These are phyloP conservation scores for Diospyros lotus DNA, from an alignment of 148 eudicot genomes.

Conservation along the genomic window DNA sequence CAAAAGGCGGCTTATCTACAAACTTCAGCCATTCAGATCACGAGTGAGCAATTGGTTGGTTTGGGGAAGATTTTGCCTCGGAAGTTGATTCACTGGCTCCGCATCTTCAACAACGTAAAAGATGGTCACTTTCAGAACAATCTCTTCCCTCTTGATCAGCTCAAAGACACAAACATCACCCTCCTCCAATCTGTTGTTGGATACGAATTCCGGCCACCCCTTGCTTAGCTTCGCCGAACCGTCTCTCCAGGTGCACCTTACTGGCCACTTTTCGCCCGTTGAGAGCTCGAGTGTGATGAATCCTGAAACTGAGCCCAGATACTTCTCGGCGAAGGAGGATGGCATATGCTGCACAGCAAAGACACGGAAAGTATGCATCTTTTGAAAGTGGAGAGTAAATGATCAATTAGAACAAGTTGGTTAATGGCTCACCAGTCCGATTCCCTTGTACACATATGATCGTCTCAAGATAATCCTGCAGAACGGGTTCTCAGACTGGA, in stretches of 20 bases:
- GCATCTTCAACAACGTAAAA: slow-evolving; percentile 18
- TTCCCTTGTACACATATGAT: slow-evolving; percentile 28
- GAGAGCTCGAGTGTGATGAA: slow-evolving; percentile 21
- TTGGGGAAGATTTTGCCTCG: slow-evolving; percentile 1
- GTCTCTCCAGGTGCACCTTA: slow-evolving; percentile 19
- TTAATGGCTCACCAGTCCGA: slow-evolving; percentile 23
- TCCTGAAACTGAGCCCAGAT: slow-evolving; percentile 10
- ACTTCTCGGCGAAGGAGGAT: slow-evolving; percentile 26
- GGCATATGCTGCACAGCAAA: slow-evolving; percentile 26
- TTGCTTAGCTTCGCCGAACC: slow-evolving; percentile 16
- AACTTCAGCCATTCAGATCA: slow-evolving; percentile 14
- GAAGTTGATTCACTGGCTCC: slow-evolving; percentile 11
- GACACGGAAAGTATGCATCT: not conserved
- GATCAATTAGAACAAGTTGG: not conserved
- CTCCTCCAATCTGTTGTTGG: slow-evolving; percentile 20
- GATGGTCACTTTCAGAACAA: slow-evolving; percentile 21
- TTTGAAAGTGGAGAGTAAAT: not conserved
- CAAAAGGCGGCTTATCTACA: slow-evolving; percentile 11
- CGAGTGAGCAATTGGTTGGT: not conserved
- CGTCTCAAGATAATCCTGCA: slow-evolving; percentile 25
- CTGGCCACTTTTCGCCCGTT: slow-evolving; percentile 30
- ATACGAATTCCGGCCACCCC: slow-evolving; percentile 45
- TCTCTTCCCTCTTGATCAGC: slow-evolving; percentile 19
- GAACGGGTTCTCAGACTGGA: slow-evolving; percentile 21
- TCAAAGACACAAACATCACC: slow-evolving; percentile 53